phyloP scores from a whole-genome alignment of 768 basidiomycete species.

The Pulveroboletus ravenelii region DNA sequence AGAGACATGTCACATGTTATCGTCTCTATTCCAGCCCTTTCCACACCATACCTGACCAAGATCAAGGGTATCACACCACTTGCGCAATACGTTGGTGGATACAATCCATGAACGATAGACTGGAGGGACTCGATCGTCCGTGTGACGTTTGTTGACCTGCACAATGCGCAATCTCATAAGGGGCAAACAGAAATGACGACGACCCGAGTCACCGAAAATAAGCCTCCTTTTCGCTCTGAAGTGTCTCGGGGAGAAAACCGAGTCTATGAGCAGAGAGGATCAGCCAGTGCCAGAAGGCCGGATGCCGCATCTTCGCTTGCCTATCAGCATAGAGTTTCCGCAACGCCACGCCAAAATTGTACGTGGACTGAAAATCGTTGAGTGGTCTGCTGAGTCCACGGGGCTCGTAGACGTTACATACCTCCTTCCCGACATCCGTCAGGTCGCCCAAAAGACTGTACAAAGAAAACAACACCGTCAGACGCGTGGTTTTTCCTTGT shows the following conservation, averaged over 20 bases:
- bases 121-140: conserved; percentile 73
- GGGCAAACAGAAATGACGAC: not conserved
- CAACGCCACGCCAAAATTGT: conserved; percentile 53
- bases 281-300: not conserved
- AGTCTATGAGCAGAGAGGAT: conserved; percentile 39
- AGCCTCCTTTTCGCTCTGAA: conserved; percentile 39
- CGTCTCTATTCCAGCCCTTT: not conserved
- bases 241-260: conserved; percentile 54
- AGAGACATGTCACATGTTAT: not conserved
- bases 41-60: conserved; percentile 46
- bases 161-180: not conserved
- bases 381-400: not conserved
- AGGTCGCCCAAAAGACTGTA: conserved; percentile 54
- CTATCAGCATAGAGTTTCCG: conserved; percentile 63
- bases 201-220: conserved; percentile 54
- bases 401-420: conserved; percentile 21
- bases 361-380: conserved; percentile 49
- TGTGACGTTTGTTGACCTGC: conserved; percentile 69
- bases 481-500: not conserved
- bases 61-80: conserved; percentile 44
- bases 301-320: conserved; percentile 32
- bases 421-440: conserved; percentile 57
- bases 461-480: not conserved
- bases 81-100: conserved; percentile 50
- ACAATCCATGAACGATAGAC: conserved; percentile 70